A percentile compares a stretch with the other conserved stretches of the same genome.
phyloP scores from a whole-genome alignment of 352 stramenopile genomes.

The Thalassiosira mediterranea region DNA sequence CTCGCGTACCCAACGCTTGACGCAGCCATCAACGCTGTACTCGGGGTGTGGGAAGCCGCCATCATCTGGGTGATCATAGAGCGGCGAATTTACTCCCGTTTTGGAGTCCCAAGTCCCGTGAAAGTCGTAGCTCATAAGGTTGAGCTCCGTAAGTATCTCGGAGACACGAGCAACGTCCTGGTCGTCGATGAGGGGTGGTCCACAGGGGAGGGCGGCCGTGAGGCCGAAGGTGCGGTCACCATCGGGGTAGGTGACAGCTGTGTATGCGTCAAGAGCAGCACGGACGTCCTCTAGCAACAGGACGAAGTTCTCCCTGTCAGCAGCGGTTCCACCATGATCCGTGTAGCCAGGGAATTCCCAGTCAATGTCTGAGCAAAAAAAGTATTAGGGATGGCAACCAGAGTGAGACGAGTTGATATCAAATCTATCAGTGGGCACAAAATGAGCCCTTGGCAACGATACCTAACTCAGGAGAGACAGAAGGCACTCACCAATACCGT shows the following conservation, averaged over 20 bases:
- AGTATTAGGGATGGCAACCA: neutral
- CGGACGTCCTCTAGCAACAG: conserved; percentile 51
- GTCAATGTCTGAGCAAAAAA: conserved; percentile 55
- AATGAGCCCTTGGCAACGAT: too few species aligned
- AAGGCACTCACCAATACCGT: conserved; percentile 46
- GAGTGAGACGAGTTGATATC: neutral
- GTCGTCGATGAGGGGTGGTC: conserved; percentile 39
- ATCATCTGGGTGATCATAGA: conserved; percentile 44
- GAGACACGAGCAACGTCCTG: conserved; percentile 46
- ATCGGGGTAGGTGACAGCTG: conserved; percentile 39
- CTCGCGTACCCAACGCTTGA: conserved; percentile 38
- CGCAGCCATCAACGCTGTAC: conserved; percentile 48
- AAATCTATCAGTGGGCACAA: neutral
- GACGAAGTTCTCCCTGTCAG: conserved; percentile 48
- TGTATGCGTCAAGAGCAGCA: conserved; percentile 46
- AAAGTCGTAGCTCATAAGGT: conserved; percentile 62
- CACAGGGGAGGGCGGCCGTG: conserved; percentile 52
- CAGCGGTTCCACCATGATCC: conserved; percentile 34
- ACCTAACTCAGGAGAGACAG: too few species aligned
- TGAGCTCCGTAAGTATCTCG: conserved; percentile 46
- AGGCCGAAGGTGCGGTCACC: conserved; percentile 48
- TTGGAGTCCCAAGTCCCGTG: conserved; percentile 50
- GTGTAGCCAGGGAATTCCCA: conserved; percentile 55
- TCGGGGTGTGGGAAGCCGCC: conserved; percentile 21
- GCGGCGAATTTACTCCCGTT: conserved; percentile 47